phyloP scores from a whole-genome alignment of 495 filamentous ascomycete species.

The Cenococcum geophilum region DNA sequence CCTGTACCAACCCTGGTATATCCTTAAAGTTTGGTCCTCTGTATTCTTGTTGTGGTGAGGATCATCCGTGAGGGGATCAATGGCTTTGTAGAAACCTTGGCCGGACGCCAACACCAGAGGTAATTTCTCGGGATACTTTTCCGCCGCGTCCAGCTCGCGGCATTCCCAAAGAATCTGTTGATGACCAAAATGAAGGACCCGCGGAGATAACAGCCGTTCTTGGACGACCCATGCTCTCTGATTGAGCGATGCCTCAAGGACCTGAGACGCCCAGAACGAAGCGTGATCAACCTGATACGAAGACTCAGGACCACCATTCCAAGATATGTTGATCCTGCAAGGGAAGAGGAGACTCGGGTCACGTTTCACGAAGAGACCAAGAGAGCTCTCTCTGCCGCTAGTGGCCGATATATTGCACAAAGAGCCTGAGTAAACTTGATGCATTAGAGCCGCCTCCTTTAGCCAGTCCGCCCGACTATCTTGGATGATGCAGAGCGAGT shows the following conservation, averaged over 20 bases:
- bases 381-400: background rate
- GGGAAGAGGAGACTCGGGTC: background rate
- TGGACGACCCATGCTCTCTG: conserved; percentile 5
- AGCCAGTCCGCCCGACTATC: conserved; percentile 2
- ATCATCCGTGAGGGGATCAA: no score
- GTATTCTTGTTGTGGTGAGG: no score
- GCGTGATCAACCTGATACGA: background rate
- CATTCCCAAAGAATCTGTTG: conserved; percentile 1
- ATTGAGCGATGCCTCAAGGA: background rate
- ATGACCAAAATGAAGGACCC: conserved; percentile 3
- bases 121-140: background rate
- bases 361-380: background rate
- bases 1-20: no score
- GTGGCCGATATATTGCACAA: background rate
- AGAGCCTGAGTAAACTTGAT: background rate
- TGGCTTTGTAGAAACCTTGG: no score
- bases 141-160: background rate
- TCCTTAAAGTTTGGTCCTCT: no score
- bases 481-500: background rate
- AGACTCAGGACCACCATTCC: background rate
- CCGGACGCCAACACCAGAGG: background rate
- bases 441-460: background rate
- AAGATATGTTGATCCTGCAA: background rate
- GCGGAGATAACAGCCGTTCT: conserved; percentile 6
- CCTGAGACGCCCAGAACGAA: background rate